These are phyloP conservation scores for Bertia moriformis DNA, from an alignment of 2,329 filamentous ascomycete species.

Conservation along the genomic window DNA sequence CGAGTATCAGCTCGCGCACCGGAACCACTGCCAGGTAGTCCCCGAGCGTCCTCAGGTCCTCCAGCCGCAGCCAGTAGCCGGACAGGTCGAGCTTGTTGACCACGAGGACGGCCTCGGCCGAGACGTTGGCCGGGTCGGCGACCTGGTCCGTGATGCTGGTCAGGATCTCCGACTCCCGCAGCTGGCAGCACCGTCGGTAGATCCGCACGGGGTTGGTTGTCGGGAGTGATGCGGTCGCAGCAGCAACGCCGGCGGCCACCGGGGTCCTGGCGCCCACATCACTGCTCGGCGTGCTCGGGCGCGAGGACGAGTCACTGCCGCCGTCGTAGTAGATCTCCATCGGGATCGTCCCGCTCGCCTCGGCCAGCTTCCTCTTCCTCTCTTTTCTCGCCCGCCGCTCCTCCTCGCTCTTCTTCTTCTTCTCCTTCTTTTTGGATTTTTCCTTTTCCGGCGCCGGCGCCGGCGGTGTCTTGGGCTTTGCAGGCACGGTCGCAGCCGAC, in stretches of 20 bases:
- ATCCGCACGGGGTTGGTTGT: conserved; percentile 87
- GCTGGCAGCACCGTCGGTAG: conserved; percentile 84
- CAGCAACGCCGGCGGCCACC: conserved; percentile 29
- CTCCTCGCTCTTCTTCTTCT: conserved; percentile 88
- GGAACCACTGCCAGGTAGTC: conserved; percentile 92
- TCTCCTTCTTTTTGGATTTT: conserved; percentile 76
- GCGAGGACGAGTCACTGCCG: conserved; percentile 37
- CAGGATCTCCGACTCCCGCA: conserved; percentile 81
- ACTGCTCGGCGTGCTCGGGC: conserved; percentile 7
- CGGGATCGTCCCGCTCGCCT: conserved; percentile 75
- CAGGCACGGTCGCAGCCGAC: no score
- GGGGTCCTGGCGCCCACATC: conserved; percentile 11
- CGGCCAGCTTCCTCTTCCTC: conserved; percentile 68
- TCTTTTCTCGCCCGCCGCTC: conserved; percentile 87
- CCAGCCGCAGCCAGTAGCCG: conserved; percentile 67
- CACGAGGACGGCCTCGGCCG: conserved; percentile 55
- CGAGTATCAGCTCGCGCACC: conserved; percentile 69
- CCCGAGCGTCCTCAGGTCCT: conserved; percentile 73
- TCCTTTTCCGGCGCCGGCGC: no score
- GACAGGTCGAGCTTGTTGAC: conserved; percentile 73
- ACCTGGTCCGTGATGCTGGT: conserved; percentile 88
- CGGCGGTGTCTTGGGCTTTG: no score
- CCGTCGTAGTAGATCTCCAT: conserved; percentile 66
- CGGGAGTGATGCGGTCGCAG: conserved; percentile 57
- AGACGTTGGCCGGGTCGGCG: conserved; percentile 50